Conservation (phyloP, 2,329 filamentous ascomycete species). For the Epichloe festucae region DNA sequence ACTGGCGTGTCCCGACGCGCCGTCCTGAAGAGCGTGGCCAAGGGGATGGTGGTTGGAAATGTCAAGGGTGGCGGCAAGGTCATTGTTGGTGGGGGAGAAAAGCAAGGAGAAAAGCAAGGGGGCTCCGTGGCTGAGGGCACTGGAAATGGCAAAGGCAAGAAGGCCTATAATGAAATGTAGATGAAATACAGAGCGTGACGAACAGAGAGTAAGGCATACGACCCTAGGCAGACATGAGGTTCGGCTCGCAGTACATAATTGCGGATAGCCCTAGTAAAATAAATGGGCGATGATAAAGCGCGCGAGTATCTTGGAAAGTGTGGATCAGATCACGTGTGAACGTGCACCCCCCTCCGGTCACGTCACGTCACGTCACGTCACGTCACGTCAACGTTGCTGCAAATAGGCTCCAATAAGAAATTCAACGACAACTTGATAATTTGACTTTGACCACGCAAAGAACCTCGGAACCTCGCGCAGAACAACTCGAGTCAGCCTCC, state of each 20-base stretch:
- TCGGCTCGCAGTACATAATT: too few species aligned
- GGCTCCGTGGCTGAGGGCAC: constrained; percentile 13
- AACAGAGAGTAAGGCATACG: too few species aligned
- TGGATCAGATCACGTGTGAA: constrained; percentile 4
- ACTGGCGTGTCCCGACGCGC: constrained; percentile 82
- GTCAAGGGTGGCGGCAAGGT: constrained; percentile 62
- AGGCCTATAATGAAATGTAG: constrained; percentile 9
- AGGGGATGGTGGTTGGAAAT: constrained; percentile 84
- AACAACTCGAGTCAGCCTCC: background rate
- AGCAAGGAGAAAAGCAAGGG: constrained; percentile 16
- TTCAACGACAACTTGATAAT: background rate
- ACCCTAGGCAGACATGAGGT: too few species aligned
- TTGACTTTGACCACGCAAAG: background rate
- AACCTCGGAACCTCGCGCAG: background rate
- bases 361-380: background rate
- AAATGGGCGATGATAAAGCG: too few species aligned
- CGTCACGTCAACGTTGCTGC: background rate
- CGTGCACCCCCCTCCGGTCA: background rate
- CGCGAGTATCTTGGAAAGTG: too few species aligned
- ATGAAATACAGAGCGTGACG: background rate
- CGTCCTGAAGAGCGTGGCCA: constrained; percentile 87
- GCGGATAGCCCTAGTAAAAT: too few species aligned
- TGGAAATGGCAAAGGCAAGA: constrained; percentile 11
- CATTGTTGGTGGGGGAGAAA: constrained; percentile 56
- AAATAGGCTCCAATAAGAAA: background rate